Base-by-base conservation (phyloP, 352 stramenopile species). In the Phytophthora lateralis region DNA sequence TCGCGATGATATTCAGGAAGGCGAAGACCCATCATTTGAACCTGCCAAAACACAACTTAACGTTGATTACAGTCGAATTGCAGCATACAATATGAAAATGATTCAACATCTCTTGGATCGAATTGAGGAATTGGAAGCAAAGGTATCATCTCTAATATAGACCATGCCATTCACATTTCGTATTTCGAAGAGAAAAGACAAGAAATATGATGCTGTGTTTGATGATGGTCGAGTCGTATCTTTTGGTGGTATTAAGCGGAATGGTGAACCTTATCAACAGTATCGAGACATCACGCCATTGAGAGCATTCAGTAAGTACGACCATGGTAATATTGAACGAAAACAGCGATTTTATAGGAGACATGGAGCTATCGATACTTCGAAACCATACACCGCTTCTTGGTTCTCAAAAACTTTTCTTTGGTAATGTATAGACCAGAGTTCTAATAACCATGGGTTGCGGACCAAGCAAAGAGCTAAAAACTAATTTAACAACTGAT, bases 181-280 rank as follows among this genome's bases (percentile, higher is more conserved):
- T 44, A 3, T 55, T 20, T 55, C 47, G 8, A 35, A 14, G 2
- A 35, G 32, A 44, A 18, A 2, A n/a, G n/a, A n/a, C 20, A 44
- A 55, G 4, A 55, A 55, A 10, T 55, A 44, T 55, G 47, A 55
- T 55, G 4, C 26, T 29, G 3, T 58, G 15, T 58, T 58, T 58
- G 24, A 0, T 58, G 37, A 58, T 49, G 39, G 39, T n/a, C 0
- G 38, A 15, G 10, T 47, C 49, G 37, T 49, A 58, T 58, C 50
- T 58, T 58, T 58, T 58, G 38, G 50, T 48, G n/a, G 2, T 48
- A 48, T 58, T 58, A 49, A 58, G 50, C 37, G 48, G 34, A 46
- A 26, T 55, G 48, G 48, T 55, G 34, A 55, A 9, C 48, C 48
- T 55, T 55, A 55, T 55, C 34, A 45, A 46, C 48, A 55, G 34